Conservation (phyloP, 441 rosid species). For the Pelargonium australe region DNA sequence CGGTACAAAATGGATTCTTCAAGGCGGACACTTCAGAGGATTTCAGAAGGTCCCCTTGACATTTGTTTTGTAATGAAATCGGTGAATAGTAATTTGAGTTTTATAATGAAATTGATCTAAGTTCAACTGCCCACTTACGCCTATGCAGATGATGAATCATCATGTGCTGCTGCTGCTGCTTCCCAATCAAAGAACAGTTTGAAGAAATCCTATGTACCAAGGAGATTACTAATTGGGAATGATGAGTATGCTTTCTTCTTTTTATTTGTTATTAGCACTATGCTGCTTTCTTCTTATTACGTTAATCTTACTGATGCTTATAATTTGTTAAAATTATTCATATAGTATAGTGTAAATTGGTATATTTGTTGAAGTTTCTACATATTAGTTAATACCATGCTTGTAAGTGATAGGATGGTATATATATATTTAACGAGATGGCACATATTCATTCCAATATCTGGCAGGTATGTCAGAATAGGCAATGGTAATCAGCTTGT, state of each 20-base stretch:
- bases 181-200: slow-evolving; percentile 31
- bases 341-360: slow-evolving; percentile 6
- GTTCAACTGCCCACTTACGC: slow-evolving; percentile 6
- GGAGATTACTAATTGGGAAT: slow-evolving; percentile 86
- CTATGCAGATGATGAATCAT: slow-evolving; percentile 47
- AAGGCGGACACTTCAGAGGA: slow-evolving; percentile 80
- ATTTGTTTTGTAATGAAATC: slow-evolving; percentile 5
- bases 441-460: slow-evolving; percentile 9
- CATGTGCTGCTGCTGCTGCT: slow-evolving; percentile 27
- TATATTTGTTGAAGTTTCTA: slow-evolving; percentile 2
- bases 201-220: slow-evolving; percentile 66
- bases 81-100: not conserved
- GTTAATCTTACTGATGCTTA: not conserved
- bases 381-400: not conserved
- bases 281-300: not conserved
- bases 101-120: not conserved
- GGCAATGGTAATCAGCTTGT: slow-evolving; percentile 95
- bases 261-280: not conserved
- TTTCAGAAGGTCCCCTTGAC: slow-evolving; percentile 51
- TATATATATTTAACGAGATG: too few relatives aligned
- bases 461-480: slow-evolving; percentile 82
- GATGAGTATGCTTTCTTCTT: slow-evolving; percentile 55
- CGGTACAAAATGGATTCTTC: slow-evolving; percentile 95
- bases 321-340: not conserved
- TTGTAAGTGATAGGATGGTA: not conserved